Evolutionary conservation across 73 alveolate species (phyloP).

Genomic region (Symbiodinium natans): DNA sequence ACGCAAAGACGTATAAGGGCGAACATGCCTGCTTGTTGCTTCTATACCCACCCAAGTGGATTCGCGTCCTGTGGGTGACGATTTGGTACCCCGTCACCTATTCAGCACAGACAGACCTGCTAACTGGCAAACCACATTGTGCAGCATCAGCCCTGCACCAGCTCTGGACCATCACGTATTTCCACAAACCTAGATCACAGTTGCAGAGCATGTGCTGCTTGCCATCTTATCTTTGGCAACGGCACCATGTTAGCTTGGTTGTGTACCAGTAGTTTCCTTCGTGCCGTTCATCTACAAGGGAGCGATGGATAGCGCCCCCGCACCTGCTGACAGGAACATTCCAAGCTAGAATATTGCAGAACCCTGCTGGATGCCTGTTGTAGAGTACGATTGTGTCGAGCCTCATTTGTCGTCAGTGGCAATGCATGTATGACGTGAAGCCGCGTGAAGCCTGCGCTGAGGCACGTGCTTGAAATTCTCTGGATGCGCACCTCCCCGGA

Average conservation of each 20-base stretch:
- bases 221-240: too few relatives aligned
- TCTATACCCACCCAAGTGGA: too few relatives aligned
- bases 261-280: slow-evolving; percentile 63
- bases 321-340: not conserved
- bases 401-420: too few relatives aligned
- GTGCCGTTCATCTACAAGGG: slow-evolving; percentile 60
- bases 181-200: slow-evolving; percentile 41
- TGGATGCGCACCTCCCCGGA: slow-evolving; percentile 80
- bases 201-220: too few relatives aligned
- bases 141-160: not conserved
- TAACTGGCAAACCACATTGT: too few relatives aligned
- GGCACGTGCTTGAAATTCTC: slow-evolving; percentile 38
- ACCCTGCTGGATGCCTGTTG: slow-evolving; percentile 2
- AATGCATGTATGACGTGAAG: too few relatives aligned
- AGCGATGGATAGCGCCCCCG: slow-evolving; percentile 71
- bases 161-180: slow-evolving; percentile 49
- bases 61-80: slow-evolving; percentile 62
- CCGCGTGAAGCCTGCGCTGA: too few relatives aligned
- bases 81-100: slow-evolving; percentile 53
- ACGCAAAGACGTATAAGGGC: too few relatives aligned
- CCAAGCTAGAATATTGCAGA: too few relatives aligned
- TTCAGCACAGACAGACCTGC: not conserved
- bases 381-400: not conserved
- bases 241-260: too few relatives aligned
- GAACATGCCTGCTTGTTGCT: too few relatives aligned